Percentiles rank a stretch among this genome's conserved stretches.
phyloP scores from a whole-genome alignment of 495 filamentous ascomycete species.

The Penicillium verhagenii region DNA sequence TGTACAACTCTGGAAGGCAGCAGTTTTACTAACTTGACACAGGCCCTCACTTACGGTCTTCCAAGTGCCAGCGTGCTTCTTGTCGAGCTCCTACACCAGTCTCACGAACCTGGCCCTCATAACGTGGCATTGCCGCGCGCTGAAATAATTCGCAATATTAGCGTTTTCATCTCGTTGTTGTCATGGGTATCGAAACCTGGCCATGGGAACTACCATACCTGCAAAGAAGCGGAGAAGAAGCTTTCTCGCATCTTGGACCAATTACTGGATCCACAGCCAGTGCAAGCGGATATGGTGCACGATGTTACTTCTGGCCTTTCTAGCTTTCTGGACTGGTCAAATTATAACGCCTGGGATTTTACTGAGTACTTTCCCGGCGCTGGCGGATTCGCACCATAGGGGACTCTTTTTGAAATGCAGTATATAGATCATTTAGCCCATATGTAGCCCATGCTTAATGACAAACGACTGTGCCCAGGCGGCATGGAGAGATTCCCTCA shows the following conservation, averaged over 20 bases:
- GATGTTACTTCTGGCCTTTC: constrained; percentile 35
- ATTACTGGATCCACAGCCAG: constrained; percentile 39
- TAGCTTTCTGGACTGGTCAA: constrained; percentile 41
- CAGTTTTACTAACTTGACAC: constrained; percentile 16
- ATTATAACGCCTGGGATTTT: constrained; percentile 38
- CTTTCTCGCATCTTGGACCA: constrained; percentile 44
- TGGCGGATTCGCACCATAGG: constrained; percentile 20
- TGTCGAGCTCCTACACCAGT: constrained; percentile 60
- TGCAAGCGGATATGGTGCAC: constrained; percentile 28
- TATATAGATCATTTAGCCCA: too few relatives aligned
- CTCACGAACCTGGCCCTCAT: constrained; percentile 39
- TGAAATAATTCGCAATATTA: constrained; percentile 62
- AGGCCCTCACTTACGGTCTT: constrained; percentile 55
- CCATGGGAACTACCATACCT: constrained; percentile 54
- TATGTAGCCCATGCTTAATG: too few relatives aligned
- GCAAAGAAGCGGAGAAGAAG: constrained; percentile 46
- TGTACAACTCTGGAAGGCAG: too few relatives aligned
- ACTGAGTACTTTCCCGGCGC: constrained; percentile 28
- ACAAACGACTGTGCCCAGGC: too few relatives aligned
- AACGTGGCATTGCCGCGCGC: constrained; percentile 50
- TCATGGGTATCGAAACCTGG: constrained; percentile 53
- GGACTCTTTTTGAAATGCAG: not conserved
- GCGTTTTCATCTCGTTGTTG: constrained; percentile 58
- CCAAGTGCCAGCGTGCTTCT: constrained; percentile 59
- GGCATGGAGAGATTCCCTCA: too few relatives aligned